Conservation (phyloP, 2,329 filamentous ascomycete species). For the Alternaria consortialis region DNA sequence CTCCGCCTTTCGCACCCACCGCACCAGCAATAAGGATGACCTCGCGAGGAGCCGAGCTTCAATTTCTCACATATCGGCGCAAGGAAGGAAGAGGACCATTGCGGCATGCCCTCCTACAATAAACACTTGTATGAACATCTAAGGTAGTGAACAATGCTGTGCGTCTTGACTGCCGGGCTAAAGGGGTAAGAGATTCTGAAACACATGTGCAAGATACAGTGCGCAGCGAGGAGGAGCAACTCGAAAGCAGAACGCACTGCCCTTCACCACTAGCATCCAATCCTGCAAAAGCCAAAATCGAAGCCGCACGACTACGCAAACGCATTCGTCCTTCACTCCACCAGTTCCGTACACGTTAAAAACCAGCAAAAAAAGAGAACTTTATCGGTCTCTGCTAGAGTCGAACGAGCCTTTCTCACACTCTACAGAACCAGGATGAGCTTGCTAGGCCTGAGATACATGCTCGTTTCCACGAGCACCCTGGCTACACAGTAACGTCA, state of each 20-base stretch:
- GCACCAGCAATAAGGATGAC: background rate
- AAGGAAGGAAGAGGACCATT: background rate
- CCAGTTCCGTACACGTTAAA: background rate
- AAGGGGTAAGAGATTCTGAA: background rate
- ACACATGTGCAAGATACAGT: background rate
- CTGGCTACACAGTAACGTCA: background rate
- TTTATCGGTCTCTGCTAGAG: background rate
- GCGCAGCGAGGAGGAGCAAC: background rate
- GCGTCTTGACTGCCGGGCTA: background rate
- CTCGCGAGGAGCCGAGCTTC: background rate
- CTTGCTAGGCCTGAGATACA: background rate
- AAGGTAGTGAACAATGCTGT: background rate
- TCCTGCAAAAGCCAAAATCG: background rate
- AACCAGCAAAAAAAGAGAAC: background rate
- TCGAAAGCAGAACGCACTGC: background rate
- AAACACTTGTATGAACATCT: background rate
- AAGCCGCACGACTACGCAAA: background rate
- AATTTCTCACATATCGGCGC: background rate
- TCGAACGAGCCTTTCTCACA: background rate
- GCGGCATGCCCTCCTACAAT: no score
- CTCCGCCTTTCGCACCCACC: background rate
- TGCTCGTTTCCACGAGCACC: background rate
- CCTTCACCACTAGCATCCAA: background rate
- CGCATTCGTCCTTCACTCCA: background rate
- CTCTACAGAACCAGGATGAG: background rate